These are phyloP conservation scores for Ustilago lituana DNA, from an alignment of 1,284 basidiomycete species.

Conservation along the genomic window DNA sequence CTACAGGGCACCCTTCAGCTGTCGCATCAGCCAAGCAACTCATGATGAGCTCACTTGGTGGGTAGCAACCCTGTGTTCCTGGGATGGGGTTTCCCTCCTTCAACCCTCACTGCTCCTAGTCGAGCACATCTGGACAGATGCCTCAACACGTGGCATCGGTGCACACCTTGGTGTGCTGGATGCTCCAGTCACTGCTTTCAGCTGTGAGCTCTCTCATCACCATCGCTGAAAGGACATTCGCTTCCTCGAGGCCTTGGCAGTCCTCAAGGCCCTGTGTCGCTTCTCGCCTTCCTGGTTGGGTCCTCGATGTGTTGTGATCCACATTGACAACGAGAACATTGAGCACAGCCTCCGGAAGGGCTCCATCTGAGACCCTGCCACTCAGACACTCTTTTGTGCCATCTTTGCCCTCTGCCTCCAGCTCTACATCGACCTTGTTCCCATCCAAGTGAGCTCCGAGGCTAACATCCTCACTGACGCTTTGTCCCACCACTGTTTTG, in stretches of 20 bases:
- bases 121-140: background rate
- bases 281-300: too few species aligned
- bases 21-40: background rate
- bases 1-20: background rate
- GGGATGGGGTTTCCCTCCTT: background rate
- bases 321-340: background rate
- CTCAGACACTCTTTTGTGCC: background rate
- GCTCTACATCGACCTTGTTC: background rate
- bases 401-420: background rate
- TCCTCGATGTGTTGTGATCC: background rate
- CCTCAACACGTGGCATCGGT: background rate
- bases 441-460: background rate
- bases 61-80: background rate
- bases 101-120: background rate
- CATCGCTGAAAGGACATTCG: background rate
- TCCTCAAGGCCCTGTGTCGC: background rate
- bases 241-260: background rate
- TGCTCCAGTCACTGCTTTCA: background rate
- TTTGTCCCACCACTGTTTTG: background rate
- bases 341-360: background rate
- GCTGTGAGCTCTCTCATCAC: background rate
- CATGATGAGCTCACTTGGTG: background rate
- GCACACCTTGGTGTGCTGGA: background rate
- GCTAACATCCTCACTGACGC: background rate
- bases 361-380: background rate